Conservation (phyloP, 345 rosid genomes). For the Kandelia obovata region DNA sequence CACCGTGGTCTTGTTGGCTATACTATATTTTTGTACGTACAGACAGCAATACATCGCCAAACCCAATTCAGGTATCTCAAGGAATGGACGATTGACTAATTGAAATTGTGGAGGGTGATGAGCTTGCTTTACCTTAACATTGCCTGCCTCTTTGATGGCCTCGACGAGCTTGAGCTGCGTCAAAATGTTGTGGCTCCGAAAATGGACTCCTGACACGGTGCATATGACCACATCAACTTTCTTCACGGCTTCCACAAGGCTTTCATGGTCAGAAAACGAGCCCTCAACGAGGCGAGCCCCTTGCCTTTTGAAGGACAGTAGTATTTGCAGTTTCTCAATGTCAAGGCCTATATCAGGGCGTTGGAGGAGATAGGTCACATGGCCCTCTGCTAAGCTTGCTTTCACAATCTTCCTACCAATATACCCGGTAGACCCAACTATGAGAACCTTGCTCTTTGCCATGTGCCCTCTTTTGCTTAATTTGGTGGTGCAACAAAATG, state of each 20-base stretch:
- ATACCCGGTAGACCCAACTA: constrained; percentile 65
- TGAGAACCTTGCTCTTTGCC: constrained; percentile 53
- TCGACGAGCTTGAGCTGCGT: constrained; percentile 58
- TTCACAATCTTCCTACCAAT: constrained; percentile 53
- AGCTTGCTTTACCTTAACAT: constrained; percentile 41
- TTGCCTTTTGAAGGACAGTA: constrained; percentile 47
- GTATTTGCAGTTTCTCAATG: constrained; percentile 51
- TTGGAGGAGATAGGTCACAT: constrained; percentile 52
- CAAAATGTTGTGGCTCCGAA: constrained; percentile 47
- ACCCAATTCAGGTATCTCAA: too few species aligned
- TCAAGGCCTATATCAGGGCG: constrained; percentile 60
- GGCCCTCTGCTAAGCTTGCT: constrained; percentile 53
- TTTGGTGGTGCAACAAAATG: too few species aligned
- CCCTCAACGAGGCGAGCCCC: constrained; percentile 51
- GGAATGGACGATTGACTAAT: too few species aligned
- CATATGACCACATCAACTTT: constrained; percentile 57
- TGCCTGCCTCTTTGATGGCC: constrained; percentile 68
- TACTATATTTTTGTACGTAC: too few species aligned
- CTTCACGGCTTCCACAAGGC: constrained; percentile 55
- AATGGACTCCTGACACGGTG: constrained; percentile 64
- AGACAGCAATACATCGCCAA: too few species aligned
- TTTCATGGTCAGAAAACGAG: constrained; percentile 42
- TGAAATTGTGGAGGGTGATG: too few species aligned
- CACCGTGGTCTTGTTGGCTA: too few species aligned
- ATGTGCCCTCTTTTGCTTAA: constrained; percentile 23